A percentile compares a stretch with the other conserved stretches of the same genome.
Evolutionary conservation across 129 eudicot genomes (phyloP).

Genomic region (Cynara cardunculus): DNA sequence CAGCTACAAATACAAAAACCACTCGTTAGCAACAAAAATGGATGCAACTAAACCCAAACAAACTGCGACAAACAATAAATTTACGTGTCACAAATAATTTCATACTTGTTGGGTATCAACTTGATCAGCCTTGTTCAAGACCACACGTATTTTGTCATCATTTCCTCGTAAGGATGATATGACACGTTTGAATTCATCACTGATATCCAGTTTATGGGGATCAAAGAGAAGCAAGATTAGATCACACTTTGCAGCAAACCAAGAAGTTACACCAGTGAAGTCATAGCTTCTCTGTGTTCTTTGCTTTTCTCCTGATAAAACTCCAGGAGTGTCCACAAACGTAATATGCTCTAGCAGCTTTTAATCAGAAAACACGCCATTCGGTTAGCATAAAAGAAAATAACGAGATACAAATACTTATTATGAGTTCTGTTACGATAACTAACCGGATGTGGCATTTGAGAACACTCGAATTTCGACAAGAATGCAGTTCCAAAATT

Average conservation of each 20-base stretch:
- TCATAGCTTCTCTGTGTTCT: conserved; percentile 95
- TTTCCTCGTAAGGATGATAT: conserved; percentile 89
- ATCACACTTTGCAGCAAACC: conserved; percentile 97
- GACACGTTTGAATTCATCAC: conserved; percentile 95
- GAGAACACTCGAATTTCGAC: conserved; percentile 96
- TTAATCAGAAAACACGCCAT: not conserved
- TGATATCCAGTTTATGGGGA: conserved; percentile 95
- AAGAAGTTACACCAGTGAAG: conserved; percentile 93
- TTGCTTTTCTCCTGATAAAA: conserved; percentile 94
- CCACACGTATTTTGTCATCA: conserved; percentile 93
- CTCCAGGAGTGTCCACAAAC: conserved; percentile 98
- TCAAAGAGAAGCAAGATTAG: conserved; percentile 85
- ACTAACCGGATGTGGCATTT: conserved; percentile 98
- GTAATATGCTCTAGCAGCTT: conserved; percentile 93
- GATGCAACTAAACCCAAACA: not conserved
- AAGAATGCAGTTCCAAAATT: conserved; percentile 90
- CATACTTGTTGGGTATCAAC: conserved; percentile 96
- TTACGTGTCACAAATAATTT: not conserved
- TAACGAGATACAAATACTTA: not conserved
- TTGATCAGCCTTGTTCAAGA: conserved; percentile 97
- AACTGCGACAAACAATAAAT: not conserved
- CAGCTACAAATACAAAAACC: conserved; percentile 44
- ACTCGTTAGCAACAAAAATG: conserved; percentile 8
- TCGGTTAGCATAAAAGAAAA: not conserved
- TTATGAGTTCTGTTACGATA: not conserved